Percentiles rank a stretch among this genome's conserved stretches.
These are phyloP conservation scores for Corymbia maculata DNA, from an alignment of 345 rosid genomes.

Conservation along the genomic window DNA sequence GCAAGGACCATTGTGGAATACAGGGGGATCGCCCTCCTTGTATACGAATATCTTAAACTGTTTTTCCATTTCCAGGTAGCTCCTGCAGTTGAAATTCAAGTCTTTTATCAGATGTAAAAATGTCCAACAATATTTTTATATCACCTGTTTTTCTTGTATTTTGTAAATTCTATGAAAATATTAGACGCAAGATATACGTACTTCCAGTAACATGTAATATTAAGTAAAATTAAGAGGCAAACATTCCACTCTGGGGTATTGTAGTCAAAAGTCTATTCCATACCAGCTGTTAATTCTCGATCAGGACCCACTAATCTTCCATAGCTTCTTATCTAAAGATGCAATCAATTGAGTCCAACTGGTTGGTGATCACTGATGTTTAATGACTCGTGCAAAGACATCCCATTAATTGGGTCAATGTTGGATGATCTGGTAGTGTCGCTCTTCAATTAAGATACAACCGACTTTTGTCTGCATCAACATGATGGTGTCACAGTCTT, in stretches of 20 bases:
- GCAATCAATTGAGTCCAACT: not conserved
- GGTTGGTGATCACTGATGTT: not conserved
- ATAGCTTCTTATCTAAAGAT: not conserved
- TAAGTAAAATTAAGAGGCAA: not conserved
- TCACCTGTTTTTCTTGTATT: not conserved
- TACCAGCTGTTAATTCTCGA: not conserved
- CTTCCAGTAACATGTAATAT: not conserved
- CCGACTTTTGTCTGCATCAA: not conserved
- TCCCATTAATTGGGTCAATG: not conserved
- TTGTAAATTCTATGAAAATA: not conserved
- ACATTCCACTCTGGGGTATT: not conserved
- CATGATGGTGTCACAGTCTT: not conserved
- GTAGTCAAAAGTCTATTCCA: not conserved
- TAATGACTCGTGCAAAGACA: not conserved
- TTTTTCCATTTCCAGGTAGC: conserved; percentile 88
- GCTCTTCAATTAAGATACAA: not conserved
- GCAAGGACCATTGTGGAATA: conserved; percentile 90
- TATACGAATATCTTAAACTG: conserved; percentile 66
- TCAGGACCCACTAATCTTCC: not conserved
- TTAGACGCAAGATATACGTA: not conserved
- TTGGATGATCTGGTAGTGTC: not conserved
- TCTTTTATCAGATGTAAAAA: not conserved
- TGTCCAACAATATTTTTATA: not conserved
- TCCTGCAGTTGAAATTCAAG: conserved; percentile 23
- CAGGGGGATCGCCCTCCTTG: conserved; percentile 79